Evolutionary conservation across 2,329 filamentous ascomycete species (phyloP), one percentile per base, ranked within the genome.

Genomic region (Neonectria neomacrospora): DNA sequence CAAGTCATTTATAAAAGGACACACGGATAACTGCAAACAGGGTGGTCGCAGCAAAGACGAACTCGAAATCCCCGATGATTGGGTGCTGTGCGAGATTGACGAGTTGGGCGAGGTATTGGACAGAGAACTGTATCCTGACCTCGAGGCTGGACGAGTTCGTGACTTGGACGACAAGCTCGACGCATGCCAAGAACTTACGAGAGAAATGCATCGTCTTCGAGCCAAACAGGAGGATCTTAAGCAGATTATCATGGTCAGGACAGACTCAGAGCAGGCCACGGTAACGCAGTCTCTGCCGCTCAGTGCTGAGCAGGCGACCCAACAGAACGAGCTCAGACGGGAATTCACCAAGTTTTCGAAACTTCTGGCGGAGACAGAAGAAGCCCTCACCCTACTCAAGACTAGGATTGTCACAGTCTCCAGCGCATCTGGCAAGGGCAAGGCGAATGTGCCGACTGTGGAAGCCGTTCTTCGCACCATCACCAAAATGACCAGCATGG

Each of bases 381-480:
- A 96, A 77, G 89, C 87, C 3, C 81, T 97, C 26, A 90, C 91
- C 5, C 76, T 97, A 51, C 86, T 98, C 28, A 92, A 92, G 72
- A 91, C 94, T 3, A 91, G 90, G 71, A 84, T 97, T 18, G 90
- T 91, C 1, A 80, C 86, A 1, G 83, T 84, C 8, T 85, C 84
- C 18, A 81, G 81, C 52, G 76, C 81, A 3, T 80, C 81, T 44
- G 85, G 82, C 68, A 85, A 79, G 60, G 78, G 79, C 6, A 76
- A 73, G 22, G 73, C 78, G 11, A 83, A 85, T 54, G 86, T 90
- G 5, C 96, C 96, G 0, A 97, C 94, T 0, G 92, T 97, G 10
- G 96, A 97, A 71, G 93, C 93, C 0, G 92, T 99, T 20, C 90
- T 94, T 70, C 92, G 92, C 63, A 99, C 96, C 1, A 97, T 99